Evolutionary conservation across 2,329 filamentous ascomycete species (phyloP), one percentile per base, ranked within the genome.

Genomic region (Neurospora crassa): DNA sequence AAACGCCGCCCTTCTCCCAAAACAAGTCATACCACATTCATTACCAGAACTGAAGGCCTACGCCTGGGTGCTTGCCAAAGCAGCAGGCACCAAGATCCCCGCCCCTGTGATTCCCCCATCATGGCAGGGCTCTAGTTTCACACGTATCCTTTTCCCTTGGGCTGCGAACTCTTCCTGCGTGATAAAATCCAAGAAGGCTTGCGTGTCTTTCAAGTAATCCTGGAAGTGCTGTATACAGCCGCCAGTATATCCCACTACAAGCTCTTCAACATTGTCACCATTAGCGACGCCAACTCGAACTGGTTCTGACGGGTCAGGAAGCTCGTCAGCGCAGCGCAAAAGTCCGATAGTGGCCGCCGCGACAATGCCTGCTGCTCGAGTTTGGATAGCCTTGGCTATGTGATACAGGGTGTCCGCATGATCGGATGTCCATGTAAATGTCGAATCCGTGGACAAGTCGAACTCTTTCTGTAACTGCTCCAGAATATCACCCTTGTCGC

Each of bases 241-340:
- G 41, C 92, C 92, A 0, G 92, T 93, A 78, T 93, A 94, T 1
- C 92, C 92, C 29, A 94, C 90, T 1, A 92, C 89, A 40, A 95
- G 79, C 75, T 92, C 90, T 73, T 82, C 75, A 47, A 71, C 72
- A n/a, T 67, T 59, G 7, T 34, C 53, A 8, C 29, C 14, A 1
- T 29, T 29, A 7, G 70, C 71, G 16, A 20, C 72, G 72, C 43
- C 42, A 72, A 72, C 70, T 29, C 69, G 53, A 59, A 70, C 69
- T 1, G 71, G 71, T 11, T 67, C 68, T 1, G 77, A 73, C 20
- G 67, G 79, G 45, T 82, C 74, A 20, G 78, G 82, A 14, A 95
- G 84, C 75, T 94, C 92, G 0, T 87, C 89, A 0, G 91, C 90
- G 69, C 90, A 88, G 7, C 86, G 87, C 29, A 95, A 81, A 3